phyloP scores from a whole-genome alignment of 1,139 yeast species.

The Yamadazyma epiphylla region DNA sequence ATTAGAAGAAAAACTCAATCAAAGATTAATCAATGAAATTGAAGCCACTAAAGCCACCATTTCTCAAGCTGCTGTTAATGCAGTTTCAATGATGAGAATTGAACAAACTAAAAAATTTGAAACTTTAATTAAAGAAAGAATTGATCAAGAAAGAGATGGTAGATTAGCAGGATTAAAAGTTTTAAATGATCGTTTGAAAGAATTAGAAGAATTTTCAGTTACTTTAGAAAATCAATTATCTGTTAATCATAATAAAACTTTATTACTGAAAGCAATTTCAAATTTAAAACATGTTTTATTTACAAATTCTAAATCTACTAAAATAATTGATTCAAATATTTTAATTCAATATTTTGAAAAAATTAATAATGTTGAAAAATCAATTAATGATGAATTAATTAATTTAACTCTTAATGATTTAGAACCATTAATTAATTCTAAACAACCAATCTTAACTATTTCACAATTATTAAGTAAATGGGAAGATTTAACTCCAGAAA shows the following conservation, averaged over 20 bases:
- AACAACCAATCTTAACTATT: slow-evolving; percentile 55
- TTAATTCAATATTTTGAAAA: slow-evolving; percentile 44
- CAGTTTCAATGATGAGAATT: slow-evolving; percentile 65
- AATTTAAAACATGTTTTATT: slow-evolving; percentile 49
- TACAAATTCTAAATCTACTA: slow-evolving; percentile 19
- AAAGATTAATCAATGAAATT: slow-evolving; percentile 61
- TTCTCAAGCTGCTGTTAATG: slow-evolving; percentile 72
- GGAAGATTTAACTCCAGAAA: slow-evolving; percentile 77
- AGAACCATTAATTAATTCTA: slow-evolving; percentile 44
- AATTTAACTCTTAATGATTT: slow-evolving; percentile 35
- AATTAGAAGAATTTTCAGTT: slow-evolving; percentile 56
- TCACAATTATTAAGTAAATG: slow-evolving; percentile 73
- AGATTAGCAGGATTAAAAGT: slow-evolving; percentile 68
- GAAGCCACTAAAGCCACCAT: slow-evolving; percentile 67
- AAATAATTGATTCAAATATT: slow-evolving; percentile 14
- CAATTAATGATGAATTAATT: slow-evolving; percentile 41
- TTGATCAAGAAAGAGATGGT: slow-evolving; percentile 80
- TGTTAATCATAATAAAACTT: slow-evolving; percentile 52
- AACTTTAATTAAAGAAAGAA: slow-evolving; percentile 54
- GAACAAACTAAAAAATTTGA: slow-evolving; percentile 73
- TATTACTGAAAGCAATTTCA: slow-evolving; percentile 54
- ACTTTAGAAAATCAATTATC: slow-evolving; percentile 56
- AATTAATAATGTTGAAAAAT: slow-evolving; percentile 40
- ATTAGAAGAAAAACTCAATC: slow-evolving; percentile 60
- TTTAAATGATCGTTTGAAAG: slow-evolving; percentile 53